Percentiles rank a stretch among this genome's conserved stretches.
Evolutionary conservation across 78 protist genomes (phyloP).

Genomic region (Dictyostelium purpureum): DNA sequence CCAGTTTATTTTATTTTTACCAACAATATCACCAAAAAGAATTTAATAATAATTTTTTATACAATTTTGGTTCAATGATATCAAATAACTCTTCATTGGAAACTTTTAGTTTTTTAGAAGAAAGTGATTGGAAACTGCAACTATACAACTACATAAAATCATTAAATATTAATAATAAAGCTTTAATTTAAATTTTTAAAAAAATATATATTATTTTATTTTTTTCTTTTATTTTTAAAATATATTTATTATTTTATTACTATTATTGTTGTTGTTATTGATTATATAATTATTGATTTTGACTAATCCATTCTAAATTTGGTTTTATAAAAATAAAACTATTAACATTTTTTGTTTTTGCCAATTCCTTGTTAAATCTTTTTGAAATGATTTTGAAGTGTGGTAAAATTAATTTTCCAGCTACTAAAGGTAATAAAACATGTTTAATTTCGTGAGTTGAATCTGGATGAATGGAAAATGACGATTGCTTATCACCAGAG

Average conservation of each 20-base stretch:
- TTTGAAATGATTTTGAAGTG: slow-evolving; percentile 55
- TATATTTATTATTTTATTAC: neutral
- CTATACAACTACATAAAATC: neutral
- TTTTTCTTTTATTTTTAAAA: neutral
- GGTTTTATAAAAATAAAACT: slow-evolving; percentile 65
- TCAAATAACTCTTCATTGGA: too few relatives aligned
- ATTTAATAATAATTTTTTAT: too few relatives aligned
- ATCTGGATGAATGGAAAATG: slow-evolving; percentile 64
- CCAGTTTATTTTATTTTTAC: too few relatives aligned
- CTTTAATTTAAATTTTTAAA: neutral
- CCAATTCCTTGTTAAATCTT: slow-evolving; percentile 65
- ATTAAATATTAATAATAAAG: neutral
- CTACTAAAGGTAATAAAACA: slow-evolving; percentile 56
- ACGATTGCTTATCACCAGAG: slow-evolving; percentile 32
- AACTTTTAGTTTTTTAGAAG: too few relatives aligned
- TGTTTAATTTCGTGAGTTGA: slow-evolving; percentile 63
- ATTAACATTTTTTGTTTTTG: slow-evolving; percentile 62
- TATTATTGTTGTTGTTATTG: neutral
- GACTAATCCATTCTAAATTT: slow-evolving; percentile 23
- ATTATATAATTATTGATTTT: too few relatives aligned
- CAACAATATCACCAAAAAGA: too few relatives aligned
- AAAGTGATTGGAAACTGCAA: too few relatives aligned
- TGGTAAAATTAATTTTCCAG: slow-evolving; percentile 67
- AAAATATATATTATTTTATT: neutral
- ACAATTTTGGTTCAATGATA: too few relatives aligned